A percentile compares a stretch with the other conserved stretches of the same genome.
Conservation (phyloP, 2,329 filamentous ascomycete species). For the Aspergillus luchuensis region DNA sequence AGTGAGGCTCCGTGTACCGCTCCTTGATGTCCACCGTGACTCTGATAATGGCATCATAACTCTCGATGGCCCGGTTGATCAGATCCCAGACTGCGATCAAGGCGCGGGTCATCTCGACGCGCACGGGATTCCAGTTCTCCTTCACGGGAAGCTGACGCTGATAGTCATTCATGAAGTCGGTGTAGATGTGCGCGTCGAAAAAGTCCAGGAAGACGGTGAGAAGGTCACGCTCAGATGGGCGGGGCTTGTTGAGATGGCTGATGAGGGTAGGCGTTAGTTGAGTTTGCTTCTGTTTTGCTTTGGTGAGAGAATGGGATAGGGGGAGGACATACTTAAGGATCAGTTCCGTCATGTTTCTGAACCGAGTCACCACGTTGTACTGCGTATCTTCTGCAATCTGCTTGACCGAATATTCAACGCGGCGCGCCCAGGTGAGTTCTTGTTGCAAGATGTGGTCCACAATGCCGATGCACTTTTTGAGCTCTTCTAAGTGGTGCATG, state of each 20-base stretch:
- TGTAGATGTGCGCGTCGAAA: slow-evolving; percentile 31
- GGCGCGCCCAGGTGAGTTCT: slow-evolving; percentile 8
- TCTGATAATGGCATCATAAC: slow-evolving; percentile 21
- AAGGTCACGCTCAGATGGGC: slow-evolving; percentile 23
- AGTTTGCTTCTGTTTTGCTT: not conserved
- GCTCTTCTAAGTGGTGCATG: slow-evolving; percentile 10
- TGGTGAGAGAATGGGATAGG: too few species aligned
- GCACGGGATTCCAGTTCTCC: slow-evolving; percentile 8
- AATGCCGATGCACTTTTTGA: slow-evolving; percentile 19
- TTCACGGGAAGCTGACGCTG: slow-evolving; percentile 22
- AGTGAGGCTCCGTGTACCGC: slow-evolving; percentile 16
- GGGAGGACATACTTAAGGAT: slow-evolving; percentile 22
- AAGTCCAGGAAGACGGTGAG: slow-evolving; percentile 27
- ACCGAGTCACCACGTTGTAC: slow-evolving; percentile 14
- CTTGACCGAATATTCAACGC: slow-evolving; percentile 15
- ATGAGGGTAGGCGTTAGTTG: not conserved
- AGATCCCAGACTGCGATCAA: slow-evolving; percentile 24
- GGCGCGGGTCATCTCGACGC: slow-evolving; percentile 16
- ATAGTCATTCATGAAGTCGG: slow-evolving; percentile 23
- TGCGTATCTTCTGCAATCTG: slow-evolving; percentile 12
- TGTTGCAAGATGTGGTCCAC: slow-evolving; percentile 21
- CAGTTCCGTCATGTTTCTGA: slow-evolving; percentile 21
- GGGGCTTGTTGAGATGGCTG: slow-evolving; percentile 26
- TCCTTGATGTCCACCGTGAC: slow-evolving; percentile 19
- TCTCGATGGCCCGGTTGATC: slow-evolving; percentile 23